Conservation (phyloP, 139 green algal species). For the Picochlorum costavermella region DNA sequence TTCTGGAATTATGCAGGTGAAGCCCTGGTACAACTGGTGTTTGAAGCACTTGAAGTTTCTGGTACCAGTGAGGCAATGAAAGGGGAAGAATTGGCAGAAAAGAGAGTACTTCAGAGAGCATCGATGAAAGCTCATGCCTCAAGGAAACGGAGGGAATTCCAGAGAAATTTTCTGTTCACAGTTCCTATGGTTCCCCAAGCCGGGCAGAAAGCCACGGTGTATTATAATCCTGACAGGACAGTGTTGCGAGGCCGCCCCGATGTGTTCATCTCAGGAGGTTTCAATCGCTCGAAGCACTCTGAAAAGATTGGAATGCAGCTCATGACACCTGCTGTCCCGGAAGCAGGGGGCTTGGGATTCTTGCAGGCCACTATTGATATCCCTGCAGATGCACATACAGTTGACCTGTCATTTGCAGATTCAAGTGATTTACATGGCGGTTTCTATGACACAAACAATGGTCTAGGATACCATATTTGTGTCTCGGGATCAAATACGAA, state of each 20-base stretch:
- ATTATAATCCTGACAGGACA: slow-evolving; percentile 90
- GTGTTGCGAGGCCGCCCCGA: slow-evolving; percentile 64
- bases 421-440: slow-evolving; percentile 38
- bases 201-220: slow-evolving; percentile 61
- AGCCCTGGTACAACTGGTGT: slow-evolving; percentile 27
- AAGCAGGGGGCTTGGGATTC: slow-evolving; percentile 10
- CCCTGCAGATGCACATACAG: slow-evolving; percentile 66
- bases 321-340: slow-evolving; percentile 47
- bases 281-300: slow-evolving; percentile 73
- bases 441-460: slow-evolving; percentile 87
- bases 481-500: slow-evolving; percentile 19
- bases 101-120: slow-evolving; percentile 44
- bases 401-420: slow-evolving; percentile 90
- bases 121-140: slow-evolving; percentile 38
- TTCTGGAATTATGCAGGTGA: slow-evolving; percentile 14
- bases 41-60: slow-evolving; percentile 18
- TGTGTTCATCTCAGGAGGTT: slow-evolving; percentile 68
- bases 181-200: slow-evolving; percentile 50
- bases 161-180: slow-evolving; percentile 62
- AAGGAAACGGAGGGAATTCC: slow-evolving; percentile 51
- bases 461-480: slow-evolving; percentile 90
- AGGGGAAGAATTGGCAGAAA: slow-evolving; percentile 39
- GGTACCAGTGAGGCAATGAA: not conserved
- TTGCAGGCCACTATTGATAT: slow-evolving; percentile 32
- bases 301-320: slow-evolving; percentile 27